A percentile compares a stretch with the other conserved stretches of the same genome.
Evolutionary conservation across 2,329 filamentous ascomycete genomes (phyloP).

Genomic region (Cladosporium sp.): DNA sequence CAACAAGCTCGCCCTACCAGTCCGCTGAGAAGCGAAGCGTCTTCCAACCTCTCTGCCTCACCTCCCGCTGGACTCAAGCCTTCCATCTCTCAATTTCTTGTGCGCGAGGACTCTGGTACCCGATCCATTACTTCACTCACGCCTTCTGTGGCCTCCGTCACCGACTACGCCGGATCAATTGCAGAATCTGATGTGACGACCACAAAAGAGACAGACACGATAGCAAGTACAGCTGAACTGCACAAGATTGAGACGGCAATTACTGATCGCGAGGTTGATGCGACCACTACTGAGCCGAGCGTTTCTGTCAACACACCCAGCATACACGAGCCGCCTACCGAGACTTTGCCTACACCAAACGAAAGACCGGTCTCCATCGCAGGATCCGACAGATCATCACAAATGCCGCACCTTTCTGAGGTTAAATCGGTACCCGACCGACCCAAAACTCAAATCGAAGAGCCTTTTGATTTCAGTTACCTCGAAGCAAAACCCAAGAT

Average conservation of each 20-base stretch:
- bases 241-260: background rate
- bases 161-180: constrained; percentile 16
- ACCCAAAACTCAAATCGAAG: constrained; percentile 36
- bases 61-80: constrained; percentile 23
- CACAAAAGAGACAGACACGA: constrained; percentile 12
- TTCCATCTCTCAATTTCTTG: constrained; percentile 28
- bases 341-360: background rate
- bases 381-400: background rate
- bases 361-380: background rate
- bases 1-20: constrained; percentile 22
- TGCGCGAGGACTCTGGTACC: constrained; percentile 25
- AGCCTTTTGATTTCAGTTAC: constrained; percentile 43
- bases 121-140: constrained; percentile 23
- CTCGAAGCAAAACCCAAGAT: constrained; percentile 68
- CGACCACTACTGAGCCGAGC: background rate
- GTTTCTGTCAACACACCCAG: constrained; percentile 1
- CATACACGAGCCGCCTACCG: constrained; percentile 3
- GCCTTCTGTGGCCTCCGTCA: constrained; percentile 16
- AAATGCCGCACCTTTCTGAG: background rate
- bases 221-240: constrained; percentile 10
- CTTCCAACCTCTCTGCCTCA: constrained; percentile 6
- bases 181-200: constrained; percentile 15
- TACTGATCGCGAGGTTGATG: constrained; percentile 13
- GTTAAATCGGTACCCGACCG: background rate
- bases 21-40: constrained; percentile 13